Percentiles rank a stretch among this genome's conserved stretches.
Evolutionary conservation across 768 basidiomycete genomes (phyloP).

Genomic region (Suillus occidentalis): DNA sequence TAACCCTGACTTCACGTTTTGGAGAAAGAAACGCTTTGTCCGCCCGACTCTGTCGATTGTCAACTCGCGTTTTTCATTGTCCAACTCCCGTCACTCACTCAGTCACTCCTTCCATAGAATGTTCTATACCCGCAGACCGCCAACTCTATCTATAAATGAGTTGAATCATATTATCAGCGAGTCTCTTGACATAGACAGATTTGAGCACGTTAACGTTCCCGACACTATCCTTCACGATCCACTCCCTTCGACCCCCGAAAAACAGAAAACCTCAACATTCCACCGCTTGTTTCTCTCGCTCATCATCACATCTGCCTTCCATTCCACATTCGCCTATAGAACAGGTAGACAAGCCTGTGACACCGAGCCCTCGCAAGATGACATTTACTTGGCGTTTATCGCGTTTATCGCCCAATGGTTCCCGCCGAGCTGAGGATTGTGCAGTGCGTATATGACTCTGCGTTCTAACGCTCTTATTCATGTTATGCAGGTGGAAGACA

Average conservation of each 20-base stretch:
- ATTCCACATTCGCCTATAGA: constrained; percentile 10
- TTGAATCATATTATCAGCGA: constrained; percentile 36
- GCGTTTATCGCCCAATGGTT: constrained; percentile 23
- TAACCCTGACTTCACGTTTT: neutral
- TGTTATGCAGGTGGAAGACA: neutral
- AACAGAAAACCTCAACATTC: constrained; percentile 23
- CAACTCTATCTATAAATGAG: constrained; percentile 30
- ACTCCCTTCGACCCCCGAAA: constrained; percentile 21
- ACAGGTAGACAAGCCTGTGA: constrained; percentile 11
- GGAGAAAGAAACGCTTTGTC: neutral
- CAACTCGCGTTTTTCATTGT: neutral
- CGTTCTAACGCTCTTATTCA: neutral
- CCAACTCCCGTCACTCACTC: neutral
- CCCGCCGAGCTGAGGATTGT: constrained; percentile 14
- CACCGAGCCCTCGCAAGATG: constrained; percentile 25
- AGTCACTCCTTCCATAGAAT: neutral
- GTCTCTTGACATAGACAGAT: constrained; percentile 26
- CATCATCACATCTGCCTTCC: constrained; percentile 15
- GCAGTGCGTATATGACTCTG: constrained; percentile 13
- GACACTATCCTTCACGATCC: constrained; percentile 25
- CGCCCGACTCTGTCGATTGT: neutral
- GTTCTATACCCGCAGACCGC: constrained; percentile 6
- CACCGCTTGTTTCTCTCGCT: constrained; percentile 34
- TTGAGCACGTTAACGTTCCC: constrained; percentile 11
- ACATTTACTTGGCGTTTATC: constrained; percentile 30